Evolutionary conservation across 805 yeast species (phyloP).

Genomic region (Scheffersomyces amazonensis): DNA sequence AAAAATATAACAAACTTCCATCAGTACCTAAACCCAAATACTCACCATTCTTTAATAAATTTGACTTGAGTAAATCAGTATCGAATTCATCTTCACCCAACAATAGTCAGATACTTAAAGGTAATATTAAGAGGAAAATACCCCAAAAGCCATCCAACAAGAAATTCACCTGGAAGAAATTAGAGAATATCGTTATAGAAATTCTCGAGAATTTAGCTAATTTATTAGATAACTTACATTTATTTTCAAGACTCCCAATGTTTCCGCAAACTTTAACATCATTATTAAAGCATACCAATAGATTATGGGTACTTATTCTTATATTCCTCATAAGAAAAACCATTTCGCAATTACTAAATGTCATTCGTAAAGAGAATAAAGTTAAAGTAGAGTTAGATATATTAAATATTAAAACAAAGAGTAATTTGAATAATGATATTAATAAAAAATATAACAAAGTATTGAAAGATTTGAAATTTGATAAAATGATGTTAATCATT

Average conservation of each 20-base stretch:
- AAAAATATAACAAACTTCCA: conserved; percentile 10
- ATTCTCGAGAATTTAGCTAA: conserved; percentile 36
- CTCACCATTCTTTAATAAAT: conserved; percentile 33
- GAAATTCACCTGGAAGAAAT: conserved; percentile 24
- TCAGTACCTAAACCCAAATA: conserved; percentile 23
- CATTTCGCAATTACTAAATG: conserved; percentile 38
- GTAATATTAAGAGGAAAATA: neutral
- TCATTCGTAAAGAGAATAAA: conserved; percentile 35
- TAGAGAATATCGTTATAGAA: conserved; percentile 27
- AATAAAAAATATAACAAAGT: conserved; percentile 36
- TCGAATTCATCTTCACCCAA: conserved; percentile 1
- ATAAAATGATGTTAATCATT: conserved; percentile 37
- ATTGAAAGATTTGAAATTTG: conserved; percentile 39
- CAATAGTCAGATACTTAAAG: neutral
- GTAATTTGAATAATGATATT: conserved; percentile 20
- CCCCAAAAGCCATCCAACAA: neutral
- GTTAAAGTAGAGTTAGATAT: conserved; percentile 35
- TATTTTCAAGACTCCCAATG: conserved; percentile 41
- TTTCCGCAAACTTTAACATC: conserved; percentile 32
- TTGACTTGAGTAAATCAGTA: conserved; percentile 16
- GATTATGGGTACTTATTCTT: conserved; percentile 40
- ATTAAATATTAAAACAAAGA: conserved; percentile 19
- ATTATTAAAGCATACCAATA: conserved; percentile 39
- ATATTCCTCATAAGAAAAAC: conserved; percentile 41
- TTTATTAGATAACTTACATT: conserved; percentile 39